Conservation (phyloP, 2,329 filamentous ascomycete genomes). For the Orbilia oligospora region DNA sequence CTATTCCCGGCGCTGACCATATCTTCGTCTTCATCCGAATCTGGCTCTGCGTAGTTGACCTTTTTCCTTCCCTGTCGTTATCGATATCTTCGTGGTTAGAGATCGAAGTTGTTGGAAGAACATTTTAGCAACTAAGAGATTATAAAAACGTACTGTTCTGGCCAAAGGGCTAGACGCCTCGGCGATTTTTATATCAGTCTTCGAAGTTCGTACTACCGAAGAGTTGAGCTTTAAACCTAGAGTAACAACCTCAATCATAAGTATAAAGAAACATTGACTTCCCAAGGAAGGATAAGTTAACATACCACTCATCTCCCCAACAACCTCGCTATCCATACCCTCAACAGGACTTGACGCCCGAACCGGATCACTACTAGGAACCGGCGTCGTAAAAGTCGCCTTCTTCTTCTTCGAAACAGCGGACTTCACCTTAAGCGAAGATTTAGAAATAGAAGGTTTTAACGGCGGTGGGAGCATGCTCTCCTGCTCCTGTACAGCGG, state of each 20-base stretch:
- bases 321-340: constrained; percentile 45
- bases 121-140: not conserved
- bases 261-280: not conserved
- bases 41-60: constrained; percentile 88
- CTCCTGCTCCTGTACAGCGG: constrained; percentile 43
- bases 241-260: not conserved
- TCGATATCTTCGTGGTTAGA: not conserved
- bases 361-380: constrained; percentile 55
- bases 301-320: constrained; percentile 54
- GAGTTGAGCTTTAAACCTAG: constrained; percentile 53
- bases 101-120: not conserved
- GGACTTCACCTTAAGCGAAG: constrained; percentile 41
- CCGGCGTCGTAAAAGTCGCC: constrained; percentile 43
- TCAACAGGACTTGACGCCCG: constrained; percentile 49
- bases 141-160: constrained; percentile 35
- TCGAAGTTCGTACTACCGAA: constrained; percentile 41
- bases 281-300: not conserved
- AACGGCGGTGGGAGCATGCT: constrained; percentile 47
- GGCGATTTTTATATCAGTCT: constrained; percentile 32
- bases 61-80: constrained; percentile 72
- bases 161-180: constrained; percentile 55
- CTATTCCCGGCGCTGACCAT: constrained; percentile 67
- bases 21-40: constrained; percentile 80
- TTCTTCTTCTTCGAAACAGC: constrained; percentile 35
- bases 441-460: constrained; percentile 49